These are phyloP conservation scores for Hypoxylon perforatum DNA, from an alignment of 495 filamentous ascomycete species.

Conservation along the genomic window DNA sequence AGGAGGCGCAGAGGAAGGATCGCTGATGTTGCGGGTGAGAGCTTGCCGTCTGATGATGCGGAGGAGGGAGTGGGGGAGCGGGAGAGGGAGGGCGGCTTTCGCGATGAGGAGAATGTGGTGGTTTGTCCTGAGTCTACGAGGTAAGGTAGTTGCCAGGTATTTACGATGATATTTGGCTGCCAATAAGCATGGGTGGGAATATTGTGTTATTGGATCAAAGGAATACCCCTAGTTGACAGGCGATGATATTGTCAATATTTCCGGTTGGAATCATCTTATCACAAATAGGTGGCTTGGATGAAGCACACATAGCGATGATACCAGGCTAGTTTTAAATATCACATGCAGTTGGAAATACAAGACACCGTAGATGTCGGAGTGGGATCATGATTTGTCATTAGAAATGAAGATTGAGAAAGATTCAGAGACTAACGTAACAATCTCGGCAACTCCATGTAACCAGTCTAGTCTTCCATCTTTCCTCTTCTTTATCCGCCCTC, in stretches of 20 bases:
- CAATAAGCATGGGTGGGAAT: neutral
- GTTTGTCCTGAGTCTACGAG: neutral
- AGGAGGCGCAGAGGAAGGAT: constrained; percentile 22
- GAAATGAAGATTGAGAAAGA: constrained; percentile 6
- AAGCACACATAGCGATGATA: too few species aligned
- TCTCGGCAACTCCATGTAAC: constrained; percentile 21
- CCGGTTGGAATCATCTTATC: too few species aligned
- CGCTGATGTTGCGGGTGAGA: constrained; percentile 4
- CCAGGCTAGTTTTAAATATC: too few species aligned
- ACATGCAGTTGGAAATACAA: too few species aligned
- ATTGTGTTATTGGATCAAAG: too few species aligned
- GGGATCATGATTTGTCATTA: neutral
- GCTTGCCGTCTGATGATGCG: constrained; percentile 28
- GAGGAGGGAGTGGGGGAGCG: too few species aligned
- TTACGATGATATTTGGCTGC: neutral
- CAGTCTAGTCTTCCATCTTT: neutral
- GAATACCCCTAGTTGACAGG: too few species aligned
- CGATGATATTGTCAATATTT: too few species aligned
- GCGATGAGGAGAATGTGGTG: constrained; percentile 26
- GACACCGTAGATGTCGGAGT: neutral
- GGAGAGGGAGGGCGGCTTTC: constrained; percentile 30
- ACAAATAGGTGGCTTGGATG: too few species aligned
- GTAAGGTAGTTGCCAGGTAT: neutral
- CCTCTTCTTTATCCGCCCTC: neutral
- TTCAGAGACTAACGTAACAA: constrained; percentile 10